Evolutionary conservation across 2,329 filamentous ascomycete genomes (phyloP).

Genomic region (Mariannaea elegans): DNA sequence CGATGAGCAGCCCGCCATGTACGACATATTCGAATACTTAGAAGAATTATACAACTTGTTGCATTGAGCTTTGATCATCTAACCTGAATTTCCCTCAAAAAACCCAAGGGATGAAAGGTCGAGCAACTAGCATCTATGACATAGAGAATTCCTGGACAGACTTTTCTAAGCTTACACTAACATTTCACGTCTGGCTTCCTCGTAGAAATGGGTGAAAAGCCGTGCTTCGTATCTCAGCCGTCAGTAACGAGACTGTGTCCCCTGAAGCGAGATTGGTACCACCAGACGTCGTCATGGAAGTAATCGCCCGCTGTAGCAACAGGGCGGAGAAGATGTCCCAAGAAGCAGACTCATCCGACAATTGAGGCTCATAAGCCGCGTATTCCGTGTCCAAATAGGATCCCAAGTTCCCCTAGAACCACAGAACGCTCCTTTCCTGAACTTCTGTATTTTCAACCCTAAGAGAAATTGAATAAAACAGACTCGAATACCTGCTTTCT

Average conservation of each 20-base stretch:
- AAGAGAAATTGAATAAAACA: conserved; percentile 38
- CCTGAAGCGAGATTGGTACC: background rate
- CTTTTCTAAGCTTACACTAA: no score
- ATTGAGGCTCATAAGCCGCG: background rate
- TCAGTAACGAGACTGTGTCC: background rate
- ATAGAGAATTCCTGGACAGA: no score
- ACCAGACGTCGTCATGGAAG: background rate
- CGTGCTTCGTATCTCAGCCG: background rate
- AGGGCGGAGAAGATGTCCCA: background rate
- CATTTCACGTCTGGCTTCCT: no score
- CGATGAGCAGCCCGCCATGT: conserved; percentile 24
- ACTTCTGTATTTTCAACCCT: conserved; percentile 11
- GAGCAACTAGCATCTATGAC: background rate
- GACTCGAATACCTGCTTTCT: conserved; percentile 36
- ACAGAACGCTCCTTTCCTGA: conserved; percentile 19
- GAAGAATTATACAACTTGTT: conserved; percentile 28
- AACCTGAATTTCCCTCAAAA: background rate
- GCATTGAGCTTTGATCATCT: background rate
- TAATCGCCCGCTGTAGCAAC: background rate
- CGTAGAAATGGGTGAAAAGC: background rate
- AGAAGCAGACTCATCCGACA: background rate
- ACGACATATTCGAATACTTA: conserved; percentile 36
- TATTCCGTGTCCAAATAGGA: background rate
- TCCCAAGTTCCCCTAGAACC: conserved; percentile 21
- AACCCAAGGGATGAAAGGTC: background rate